These are phyloP conservation scores for Rhodotorula graminis DNA, from an alignment of 768 basidiomycete genomes.

Conservation along the genomic window DNA sequence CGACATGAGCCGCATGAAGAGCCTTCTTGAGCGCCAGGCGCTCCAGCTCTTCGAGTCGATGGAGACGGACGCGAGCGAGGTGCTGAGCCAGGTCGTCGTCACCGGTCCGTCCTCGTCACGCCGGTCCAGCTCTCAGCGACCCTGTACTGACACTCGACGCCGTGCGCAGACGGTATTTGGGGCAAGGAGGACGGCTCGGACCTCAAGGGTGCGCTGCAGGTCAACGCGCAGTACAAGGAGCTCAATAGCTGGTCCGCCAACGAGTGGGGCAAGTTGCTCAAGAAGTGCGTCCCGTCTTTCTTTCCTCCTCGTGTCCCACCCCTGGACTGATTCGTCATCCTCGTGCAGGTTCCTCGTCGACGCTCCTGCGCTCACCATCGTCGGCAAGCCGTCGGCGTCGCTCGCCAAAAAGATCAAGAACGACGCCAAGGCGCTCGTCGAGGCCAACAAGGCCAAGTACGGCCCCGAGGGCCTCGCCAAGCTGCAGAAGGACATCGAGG, in stretches of 20 bases:
- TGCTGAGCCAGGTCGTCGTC: conserved; percentile 69
- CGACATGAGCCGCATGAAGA: conserved; percentile 82
- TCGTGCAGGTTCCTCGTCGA: conserved; percentile 68
- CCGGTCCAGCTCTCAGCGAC: no score
- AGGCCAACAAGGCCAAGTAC: conserved; percentile 61
- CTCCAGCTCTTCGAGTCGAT: conserved; percentile 73
- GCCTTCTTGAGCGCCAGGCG: conserved; percentile 80
- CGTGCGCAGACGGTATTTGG: conserved; percentile 64
- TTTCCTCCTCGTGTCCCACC: neutral
- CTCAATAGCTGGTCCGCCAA: conserved; percentile 67
- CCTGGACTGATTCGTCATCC: neutral
- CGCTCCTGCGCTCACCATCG: conserved; percentile 65
- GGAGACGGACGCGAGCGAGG: conserved; percentile 75
- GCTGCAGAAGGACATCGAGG: conserved; percentile 64
- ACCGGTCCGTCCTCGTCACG: conserved; percentile 37
- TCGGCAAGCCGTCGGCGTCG: conserved; percentile 80
- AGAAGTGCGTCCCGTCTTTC: conserved; percentile 55
- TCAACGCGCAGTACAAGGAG: conserved; percentile 64
- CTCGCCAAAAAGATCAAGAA: conserved; percentile 74
- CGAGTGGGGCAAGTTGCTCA: conserved; percentile 72
- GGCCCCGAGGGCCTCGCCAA: conserved; percentile 75
- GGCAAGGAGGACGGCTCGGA: conserved; percentile 77
- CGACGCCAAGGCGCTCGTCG: conserved; percentile 72
- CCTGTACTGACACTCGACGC: neutral
- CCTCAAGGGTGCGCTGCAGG: conserved; percentile 66